phyloP scores from a whole-genome alignment of 1,284 basidiomycete genomes.

The Cystobasidiaceae sp. region DNA sequence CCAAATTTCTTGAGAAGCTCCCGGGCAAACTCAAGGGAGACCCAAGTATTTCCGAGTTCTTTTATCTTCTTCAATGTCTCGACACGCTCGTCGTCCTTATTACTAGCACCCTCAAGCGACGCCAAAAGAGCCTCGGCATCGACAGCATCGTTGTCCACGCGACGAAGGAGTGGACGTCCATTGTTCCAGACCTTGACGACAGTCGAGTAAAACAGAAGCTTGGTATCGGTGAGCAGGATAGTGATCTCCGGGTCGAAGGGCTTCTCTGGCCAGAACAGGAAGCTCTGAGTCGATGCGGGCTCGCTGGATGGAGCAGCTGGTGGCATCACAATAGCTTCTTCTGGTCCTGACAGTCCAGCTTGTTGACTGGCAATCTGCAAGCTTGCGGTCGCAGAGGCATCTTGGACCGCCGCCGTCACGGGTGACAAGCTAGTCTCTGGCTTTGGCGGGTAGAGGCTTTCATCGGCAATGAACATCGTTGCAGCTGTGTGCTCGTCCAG shows the following conservation, averaged over 20 bases:
- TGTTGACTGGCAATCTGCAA: neutral
- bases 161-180: constrained; percentile 4
- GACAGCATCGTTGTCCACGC: constrained; percentile 28
- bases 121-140: constrained; percentile 17
- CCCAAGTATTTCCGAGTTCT: constrained; percentile 24
- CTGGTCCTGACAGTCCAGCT: neutral
- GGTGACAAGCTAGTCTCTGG: constrained; percentile 7
- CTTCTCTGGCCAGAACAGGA: constrained; percentile 26
- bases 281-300: constrained; percentile 19
- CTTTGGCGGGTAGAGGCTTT: constrained; percentile 8
- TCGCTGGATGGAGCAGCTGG: neutral
- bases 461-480: constrained; percentile 21
- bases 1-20: constrained; percentile 17
- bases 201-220: constrained; percentile 25
- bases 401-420: neutral
- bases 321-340: neutral
- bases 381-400: neutral
- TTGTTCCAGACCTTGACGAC: neutral
- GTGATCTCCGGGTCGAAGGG: constrained; percentile 21
- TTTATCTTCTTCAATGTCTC: constrained; percentile 18
- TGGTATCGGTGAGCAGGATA: constrained; percentile 28
- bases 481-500: constrained; percentile 20
- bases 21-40: constrained; percentile 18
- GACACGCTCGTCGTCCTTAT: neutral
- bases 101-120: neutral